Evolutionary conservation across 495 filamentous ascomycete genomes (phyloP).

Genomic region (Neurospora sp.): DNA sequence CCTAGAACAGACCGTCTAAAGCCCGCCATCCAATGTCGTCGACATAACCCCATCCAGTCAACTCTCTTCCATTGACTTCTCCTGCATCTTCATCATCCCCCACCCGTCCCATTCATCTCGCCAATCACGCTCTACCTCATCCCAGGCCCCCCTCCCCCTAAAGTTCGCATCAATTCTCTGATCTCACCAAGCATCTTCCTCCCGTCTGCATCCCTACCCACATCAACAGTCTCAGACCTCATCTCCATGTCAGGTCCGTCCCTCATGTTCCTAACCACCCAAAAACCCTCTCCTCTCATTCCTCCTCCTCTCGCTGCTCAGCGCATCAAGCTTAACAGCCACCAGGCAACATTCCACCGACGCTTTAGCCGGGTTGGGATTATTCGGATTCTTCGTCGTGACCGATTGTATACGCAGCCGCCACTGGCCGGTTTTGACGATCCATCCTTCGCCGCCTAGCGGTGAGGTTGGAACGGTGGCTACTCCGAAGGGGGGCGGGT

Average conservation of each 20-base stretch:
- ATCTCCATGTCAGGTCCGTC: background rate
- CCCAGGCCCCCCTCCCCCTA: too few species aligned
- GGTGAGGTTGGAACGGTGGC: background rate
- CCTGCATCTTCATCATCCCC: background rate
- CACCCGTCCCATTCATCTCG: background rate
- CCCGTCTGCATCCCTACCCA: background rate
- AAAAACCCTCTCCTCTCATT: conserved; percentile 65
- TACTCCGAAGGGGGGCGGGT: conserved; percentile 20
- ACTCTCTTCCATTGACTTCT: background rate
- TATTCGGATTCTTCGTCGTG: conserved; percentile 18
- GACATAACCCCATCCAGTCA: background rate
- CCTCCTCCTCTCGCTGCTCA: conserved; percentile 53
- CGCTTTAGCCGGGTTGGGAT: conserved; percentile 25
- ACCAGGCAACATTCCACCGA: conserved; percentile 59
- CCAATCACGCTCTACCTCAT: too few species aligned
- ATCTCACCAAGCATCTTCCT: background rate
- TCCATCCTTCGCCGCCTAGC: conserved; percentile 43
- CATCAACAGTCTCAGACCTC: background rate
- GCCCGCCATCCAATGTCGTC: background rate
- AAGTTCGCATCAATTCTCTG: background rate
- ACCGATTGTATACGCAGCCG: conserved; percentile 54
- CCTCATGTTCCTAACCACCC: conserved; percentile 3
- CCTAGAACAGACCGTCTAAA: background rate
- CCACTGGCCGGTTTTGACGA: conserved; percentile 75
- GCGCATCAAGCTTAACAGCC: conserved; percentile 73